Conservation (phyloP, 2,329 filamentous ascomycete genomes). For the Alternaria brassicicola region DNA sequence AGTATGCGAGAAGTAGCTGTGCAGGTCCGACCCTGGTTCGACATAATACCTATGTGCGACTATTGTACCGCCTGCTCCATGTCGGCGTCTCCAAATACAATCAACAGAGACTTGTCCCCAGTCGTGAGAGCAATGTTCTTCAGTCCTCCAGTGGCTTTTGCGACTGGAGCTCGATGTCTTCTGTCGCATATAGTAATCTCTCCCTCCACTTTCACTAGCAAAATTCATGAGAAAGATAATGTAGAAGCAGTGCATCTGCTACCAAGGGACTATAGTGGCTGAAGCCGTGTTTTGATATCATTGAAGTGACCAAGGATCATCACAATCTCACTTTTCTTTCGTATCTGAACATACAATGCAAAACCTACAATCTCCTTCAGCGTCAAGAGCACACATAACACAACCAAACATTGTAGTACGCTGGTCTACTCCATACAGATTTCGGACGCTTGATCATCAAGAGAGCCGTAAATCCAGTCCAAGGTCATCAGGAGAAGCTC, state of each 20-base stretch:
- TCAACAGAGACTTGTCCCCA: conserved; percentile 61
- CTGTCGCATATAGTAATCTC: background rate
- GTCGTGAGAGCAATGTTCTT: conserved; percentile 65
- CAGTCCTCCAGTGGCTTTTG: conserved; percentile 52
- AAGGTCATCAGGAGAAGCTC: too few relatives aligned
- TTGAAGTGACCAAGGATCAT: too few relatives aligned
- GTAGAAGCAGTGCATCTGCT: background rate
- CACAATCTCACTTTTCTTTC: too few relatives aligned
- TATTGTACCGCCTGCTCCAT: conserved; percentile 67
- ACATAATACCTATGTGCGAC: conserved; percentile 63
- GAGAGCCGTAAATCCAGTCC: too few relatives aligned
- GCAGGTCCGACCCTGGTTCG: conserved; percentile 63
- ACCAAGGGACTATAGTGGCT: background rate
- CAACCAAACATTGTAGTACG: too few relatives aligned
- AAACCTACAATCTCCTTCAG: too few relatives aligned
- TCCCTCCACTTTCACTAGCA: background rate
- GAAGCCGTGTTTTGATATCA: background rate
- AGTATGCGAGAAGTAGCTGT: conserved; percentile 61
- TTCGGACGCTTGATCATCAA: too few relatives aligned
- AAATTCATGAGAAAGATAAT: background rate
- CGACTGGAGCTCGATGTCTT: background rate
- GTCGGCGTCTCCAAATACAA: conserved; percentile 62
- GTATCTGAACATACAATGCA: too few relatives aligned
- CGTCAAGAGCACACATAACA: too few relatives aligned
- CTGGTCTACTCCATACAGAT: too few relatives aligned